Conservation (phyloP, 2,329 filamentous ascomycete genomes). For the Alternaria alternata region DNA sequence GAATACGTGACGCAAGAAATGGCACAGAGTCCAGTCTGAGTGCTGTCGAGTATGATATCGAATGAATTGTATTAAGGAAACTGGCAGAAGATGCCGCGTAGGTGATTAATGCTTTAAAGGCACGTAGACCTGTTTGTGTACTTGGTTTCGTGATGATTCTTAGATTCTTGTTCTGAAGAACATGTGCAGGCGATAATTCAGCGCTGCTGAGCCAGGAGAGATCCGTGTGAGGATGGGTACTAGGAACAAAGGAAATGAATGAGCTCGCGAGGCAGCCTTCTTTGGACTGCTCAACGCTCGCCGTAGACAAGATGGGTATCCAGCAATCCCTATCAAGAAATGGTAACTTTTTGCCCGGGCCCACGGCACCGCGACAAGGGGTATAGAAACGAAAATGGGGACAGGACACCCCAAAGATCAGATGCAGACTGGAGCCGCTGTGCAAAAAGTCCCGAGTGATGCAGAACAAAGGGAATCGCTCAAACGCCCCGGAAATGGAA, state of each 20-base stretch:
- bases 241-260: conserved; percentile 47
- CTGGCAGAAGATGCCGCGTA: conserved; percentile 29
- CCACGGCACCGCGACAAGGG: conserved; percentile 29
- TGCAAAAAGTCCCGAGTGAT: conserved; percentile 34
- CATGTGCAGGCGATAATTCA: conserved; percentile 38
- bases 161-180: conserved; percentile 39
- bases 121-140: conserved; percentile 43
- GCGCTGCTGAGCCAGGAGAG: conserved; percentile 40
- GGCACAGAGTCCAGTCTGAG: conserved; percentile 28
- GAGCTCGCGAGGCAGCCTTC: conserved; percentile 40
- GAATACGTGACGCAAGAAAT: conserved; percentile 17
- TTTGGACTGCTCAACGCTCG: conserved; percentile 35
- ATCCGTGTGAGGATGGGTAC: conserved; percentile 45
- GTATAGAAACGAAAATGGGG: conserved; percentile 45
- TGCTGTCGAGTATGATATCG: conserved; percentile 22
- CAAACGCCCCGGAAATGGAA: conserved; percentile 46
- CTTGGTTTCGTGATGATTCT: conserved; percentile 45
- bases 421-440: conserved; percentile 31
- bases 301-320: conserved; percentile 38
- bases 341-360: conserved; percentile 33
- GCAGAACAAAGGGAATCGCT: conserved; percentile 45
- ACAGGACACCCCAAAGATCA: conserved; percentile 29
- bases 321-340: conserved; percentile 38
- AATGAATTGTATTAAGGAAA: conserved; percentile 27
- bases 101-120: conserved; percentile 33